A percentile compares a stretch with the other conserved stretches of the same genome.
Conservation (phyloP, 2,329 filamentous ascomycete genomes). For the Pestalotiopsis sp. region DNA sequence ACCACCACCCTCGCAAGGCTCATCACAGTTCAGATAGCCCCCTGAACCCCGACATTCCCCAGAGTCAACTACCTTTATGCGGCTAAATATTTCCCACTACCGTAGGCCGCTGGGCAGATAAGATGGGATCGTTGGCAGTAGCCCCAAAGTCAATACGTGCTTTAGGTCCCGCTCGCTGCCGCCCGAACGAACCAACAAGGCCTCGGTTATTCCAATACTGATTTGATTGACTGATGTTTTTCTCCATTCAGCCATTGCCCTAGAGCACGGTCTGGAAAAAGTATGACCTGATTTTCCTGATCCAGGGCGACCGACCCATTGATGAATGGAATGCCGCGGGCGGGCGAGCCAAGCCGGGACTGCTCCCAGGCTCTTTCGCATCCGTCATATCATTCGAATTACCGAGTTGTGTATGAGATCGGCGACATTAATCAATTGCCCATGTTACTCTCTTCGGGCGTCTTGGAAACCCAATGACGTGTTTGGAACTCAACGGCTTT, state of each 20-base stretch:
- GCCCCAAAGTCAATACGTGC: not conserved
- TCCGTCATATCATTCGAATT: too few species aligned
- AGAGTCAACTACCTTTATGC: not conserved
- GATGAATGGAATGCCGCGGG: not conserved
- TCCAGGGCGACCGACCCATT: not conserved
- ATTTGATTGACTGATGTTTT: not conserved
- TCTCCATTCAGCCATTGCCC: not conserved
- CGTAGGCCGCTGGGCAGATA: not conserved
- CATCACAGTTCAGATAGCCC: not conserved
- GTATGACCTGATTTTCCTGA: not conserved
- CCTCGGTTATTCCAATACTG: not conserved
- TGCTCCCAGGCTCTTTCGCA: too few species aligned
- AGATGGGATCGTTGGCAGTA: not conserved
- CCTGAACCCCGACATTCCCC: not conserved
- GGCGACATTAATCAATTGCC: not conserved
- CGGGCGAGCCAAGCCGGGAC: not conserved
- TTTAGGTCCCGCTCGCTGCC: not conserved
- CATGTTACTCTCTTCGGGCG: not conserved
- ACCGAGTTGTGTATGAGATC: not conserved
- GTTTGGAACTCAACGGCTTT: not conserved
- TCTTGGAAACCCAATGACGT: not conserved
- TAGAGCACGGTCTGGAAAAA: not conserved
- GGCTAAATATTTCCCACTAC: not conserved
- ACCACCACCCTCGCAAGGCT: not conserved
- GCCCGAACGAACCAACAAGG: not conserved